Evolutionary conservation across 2,329 filamentous ascomycete species (phyloP), one percentile per base, ranked within the genome.

Genomic region (Pseudogymnoascus sp.): DNA sequence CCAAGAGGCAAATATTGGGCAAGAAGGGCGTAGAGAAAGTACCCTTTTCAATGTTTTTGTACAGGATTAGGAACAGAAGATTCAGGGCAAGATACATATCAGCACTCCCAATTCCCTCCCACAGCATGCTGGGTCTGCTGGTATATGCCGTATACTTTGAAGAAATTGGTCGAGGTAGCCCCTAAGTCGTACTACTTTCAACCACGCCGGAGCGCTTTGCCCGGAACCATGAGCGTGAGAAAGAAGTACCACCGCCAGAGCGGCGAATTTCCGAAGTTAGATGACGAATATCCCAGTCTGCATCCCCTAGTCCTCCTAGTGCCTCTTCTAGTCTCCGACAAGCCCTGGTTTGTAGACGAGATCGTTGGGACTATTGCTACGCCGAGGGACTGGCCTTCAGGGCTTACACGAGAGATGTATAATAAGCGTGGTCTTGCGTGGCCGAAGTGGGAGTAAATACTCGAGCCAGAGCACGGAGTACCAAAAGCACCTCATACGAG

Each of bases 221-320:
- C 40, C 40, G 16, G 40, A 41, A 41, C 41, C 41, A 46, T 7
- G 41, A 26, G 41, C 12, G 22, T 7, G 19, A 46, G 40, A 43
- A 22, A 24, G 11, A 46, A 56, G 46, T 56, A 56, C 46, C 26
- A n/a, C 10, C 26, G n/a, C 8, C 12, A 19, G 26, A 33, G 50
- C 50, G 50, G 50, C 50, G 50, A 56, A 56, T 56, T 56, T 56
- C 50, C 50, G 50, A 56, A 56, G 50, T 56, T 56, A 33, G 50
- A 56, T 56, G 50, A 56, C 50, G 50, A 56, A 56, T 56, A 56
- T 56, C 50, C 50, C 50, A 56, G 50, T 56, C 26, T 33, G 50
- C 50, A 56, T 33, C 26, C 28, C 50, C 28, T 56, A 56, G 50
- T 56, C n/a, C 28, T 33, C 50, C 28, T 56, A 56, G 50, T 56